A percentile compares a stretch with the other conserved stretches of the same genome.
Conservation (phyloP, 768 basidiomycete species). For the Lyophyllum atratum region DNA sequence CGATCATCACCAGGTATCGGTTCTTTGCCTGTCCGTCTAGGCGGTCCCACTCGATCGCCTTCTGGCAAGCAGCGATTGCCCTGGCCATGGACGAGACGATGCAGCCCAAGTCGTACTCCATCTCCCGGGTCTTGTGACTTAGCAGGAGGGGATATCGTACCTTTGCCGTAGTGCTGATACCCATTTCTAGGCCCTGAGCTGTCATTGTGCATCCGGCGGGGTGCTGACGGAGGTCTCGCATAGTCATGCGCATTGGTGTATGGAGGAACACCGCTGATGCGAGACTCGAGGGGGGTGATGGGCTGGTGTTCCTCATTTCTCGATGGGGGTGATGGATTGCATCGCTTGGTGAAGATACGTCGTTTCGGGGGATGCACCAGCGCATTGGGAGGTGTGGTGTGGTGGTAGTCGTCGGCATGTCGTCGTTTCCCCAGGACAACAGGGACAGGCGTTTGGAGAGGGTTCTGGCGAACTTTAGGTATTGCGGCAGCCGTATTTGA, state of each 20-base stretch:
- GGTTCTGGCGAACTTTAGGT: neutral
- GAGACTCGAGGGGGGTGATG: neutral
- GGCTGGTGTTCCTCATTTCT: neutral
- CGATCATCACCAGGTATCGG: neutral
- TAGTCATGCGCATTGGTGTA: too few species aligned
- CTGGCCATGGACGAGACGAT: neutral
- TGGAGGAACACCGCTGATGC: neutral
- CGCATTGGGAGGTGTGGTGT: neutral
- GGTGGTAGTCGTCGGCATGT: neutral
- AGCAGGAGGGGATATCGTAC: neutral
- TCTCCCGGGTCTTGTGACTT: neutral
- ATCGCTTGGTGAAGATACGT: neutral
- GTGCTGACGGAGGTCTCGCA: neutral
- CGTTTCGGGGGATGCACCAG: neutral
- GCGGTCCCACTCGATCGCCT: neutral
- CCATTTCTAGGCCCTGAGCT: neutral
- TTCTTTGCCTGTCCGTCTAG: neutral
- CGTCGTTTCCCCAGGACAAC: slow-evolving; percentile 9
- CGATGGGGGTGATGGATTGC: neutral
- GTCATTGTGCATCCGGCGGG: neutral
- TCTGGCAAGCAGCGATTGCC: neutral
- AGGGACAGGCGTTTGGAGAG: neutral
- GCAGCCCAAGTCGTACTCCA: neutral
- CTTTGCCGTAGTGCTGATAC: neutral
- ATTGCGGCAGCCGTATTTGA: neutral